Evolutionary conservation across 176 grass and related monocot species (phyloP), one percentile per base, ranked within the genome.

Genomic region (Puccinellia tenuiflora): DNA sequence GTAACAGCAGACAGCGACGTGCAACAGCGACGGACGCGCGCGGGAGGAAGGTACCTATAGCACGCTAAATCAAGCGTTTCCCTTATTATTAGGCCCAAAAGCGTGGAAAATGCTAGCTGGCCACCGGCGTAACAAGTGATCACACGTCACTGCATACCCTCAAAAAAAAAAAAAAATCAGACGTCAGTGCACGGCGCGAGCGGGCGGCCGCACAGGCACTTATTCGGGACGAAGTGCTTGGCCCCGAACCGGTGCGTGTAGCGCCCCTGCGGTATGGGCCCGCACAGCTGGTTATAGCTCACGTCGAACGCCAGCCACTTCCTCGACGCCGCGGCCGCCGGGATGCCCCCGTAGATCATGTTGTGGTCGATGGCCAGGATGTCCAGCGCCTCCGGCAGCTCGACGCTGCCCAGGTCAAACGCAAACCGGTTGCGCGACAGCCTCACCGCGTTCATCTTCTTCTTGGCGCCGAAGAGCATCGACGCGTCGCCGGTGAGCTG

Each of bases 221-320:
- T 93, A 82, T 93, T 93, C 4, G 87, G 82, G 12, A 37, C 66
- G 63, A 90, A 93, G 50, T 77, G 85, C 11, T 77, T 82, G 7
- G 85, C 21, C 0, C 82, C 82, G 5, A 88, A 93, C 18, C 77
- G 40, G 9, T 48, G 78, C 29, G 79, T 88, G 79, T 90, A 88
- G 1, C 68, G 34, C 0, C 83, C 88, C 78, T 86, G 88, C 29
- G 88, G 91, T 76, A 93, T 93, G 22, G 85, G 85, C 4, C 91
- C 91, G 31, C 88, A 93, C 17, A 93, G 61, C 60, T 73, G 79
- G 85, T 93, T 93, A 67, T 84, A 77, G 74, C 91, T 93, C 11
- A 93, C 88, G 68, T 93, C 73, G 38, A 90, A 90, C 28, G 14
- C 35, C 61, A 90, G 50, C 91, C 91, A 93, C 82, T 74, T n/a